Evolutionary conservation across 164 flowering plant species (phyloP).

Genomic region (Kalanchoe fedtschenkoi): DNA sequence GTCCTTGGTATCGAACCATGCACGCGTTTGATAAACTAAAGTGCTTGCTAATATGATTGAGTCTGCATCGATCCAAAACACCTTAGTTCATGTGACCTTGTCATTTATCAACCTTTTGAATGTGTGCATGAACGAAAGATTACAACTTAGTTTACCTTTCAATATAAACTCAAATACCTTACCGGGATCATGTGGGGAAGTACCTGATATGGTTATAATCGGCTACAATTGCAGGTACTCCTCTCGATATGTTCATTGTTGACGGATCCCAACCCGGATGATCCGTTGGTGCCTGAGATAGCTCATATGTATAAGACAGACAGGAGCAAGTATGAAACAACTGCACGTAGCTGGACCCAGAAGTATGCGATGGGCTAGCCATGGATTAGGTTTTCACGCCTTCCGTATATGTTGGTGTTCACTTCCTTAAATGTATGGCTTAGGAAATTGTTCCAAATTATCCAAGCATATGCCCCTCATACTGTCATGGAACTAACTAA

Average conservation of each 20-base stretch:
- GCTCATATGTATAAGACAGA: constrained; percentile 44
- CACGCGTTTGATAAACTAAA: no score
- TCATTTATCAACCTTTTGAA: no score
- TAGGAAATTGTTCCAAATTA: neutral
- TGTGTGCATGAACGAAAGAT: no score
- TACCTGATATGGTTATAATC: neutral
- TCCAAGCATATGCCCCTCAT: neutral
- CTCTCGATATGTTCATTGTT: constrained; percentile 34
- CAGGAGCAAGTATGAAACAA: constrained; percentile 31
- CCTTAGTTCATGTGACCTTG: no score
- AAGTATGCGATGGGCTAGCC: constrained; percentile 65
- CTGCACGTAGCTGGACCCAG: constrained; percentile 50
- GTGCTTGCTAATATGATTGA: no score
- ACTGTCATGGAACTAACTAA: neutral
- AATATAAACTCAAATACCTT: no score
- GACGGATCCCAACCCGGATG: constrained; percentile 39
- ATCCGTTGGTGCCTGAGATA: constrained; percentile 35
- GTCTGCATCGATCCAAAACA: no score
- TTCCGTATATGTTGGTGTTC: neutral
- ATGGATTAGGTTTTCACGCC: neutral
- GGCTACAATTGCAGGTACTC: constrained; percentile 17
- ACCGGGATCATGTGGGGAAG: no score
- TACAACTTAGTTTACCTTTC: no score
- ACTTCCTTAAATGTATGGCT: neutral
- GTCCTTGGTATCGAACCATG: no score